Evolutionary conservation across 371 early-diverging fungal genomes (phyloP).

Genomic region (Rhizoclosmatium hyalinum): DNA sequence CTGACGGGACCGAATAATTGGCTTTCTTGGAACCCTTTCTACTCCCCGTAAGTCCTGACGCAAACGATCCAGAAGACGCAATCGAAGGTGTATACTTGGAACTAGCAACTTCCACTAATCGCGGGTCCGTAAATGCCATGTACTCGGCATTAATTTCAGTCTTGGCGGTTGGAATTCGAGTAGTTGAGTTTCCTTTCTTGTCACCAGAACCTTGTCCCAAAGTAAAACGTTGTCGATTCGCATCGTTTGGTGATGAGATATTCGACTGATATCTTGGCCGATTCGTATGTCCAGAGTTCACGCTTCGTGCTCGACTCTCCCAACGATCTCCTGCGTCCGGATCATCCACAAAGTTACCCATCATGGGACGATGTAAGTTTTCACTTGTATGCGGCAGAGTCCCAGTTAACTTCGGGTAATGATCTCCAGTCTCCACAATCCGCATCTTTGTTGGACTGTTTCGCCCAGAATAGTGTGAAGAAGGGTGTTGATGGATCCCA

Average conservation of each 20-base stretch:
- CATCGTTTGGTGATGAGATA: background rate
- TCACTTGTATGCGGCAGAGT: background rate
- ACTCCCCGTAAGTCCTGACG: background rate
- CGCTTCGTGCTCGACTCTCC: background rate
- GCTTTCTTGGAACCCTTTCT: background rate
- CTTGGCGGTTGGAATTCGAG: slow-evolving; percentile 12
- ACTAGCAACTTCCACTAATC: slow-evolving; percentile 6
- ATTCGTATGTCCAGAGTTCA: background rate
- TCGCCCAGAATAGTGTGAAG: background rate
- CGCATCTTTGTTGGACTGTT: too few species aligned
- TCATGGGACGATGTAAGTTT: background rate
- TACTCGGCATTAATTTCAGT: slow-evolving; percentile 3
- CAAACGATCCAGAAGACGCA: background rate
- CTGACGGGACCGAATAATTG: slow-evolving; percentile 16
- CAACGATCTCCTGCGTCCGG: background rate
- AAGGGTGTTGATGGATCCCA: background rate
- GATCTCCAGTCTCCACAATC: background rate
- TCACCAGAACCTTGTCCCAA: background rate
- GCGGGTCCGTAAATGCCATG: background rate
- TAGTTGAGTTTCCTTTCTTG: background rate
- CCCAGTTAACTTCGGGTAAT: background rate
- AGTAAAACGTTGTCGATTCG: background rate
- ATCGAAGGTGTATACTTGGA: background rate
- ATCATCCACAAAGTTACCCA: background rate
- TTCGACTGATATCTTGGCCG: slow-evolving; percentile 5